These are phyloP conservation scores for Hypoxylon sp. DNA, from an alignment of 2,329 filamentous ascomycete species.

Conservation along the genomic window DNA sequence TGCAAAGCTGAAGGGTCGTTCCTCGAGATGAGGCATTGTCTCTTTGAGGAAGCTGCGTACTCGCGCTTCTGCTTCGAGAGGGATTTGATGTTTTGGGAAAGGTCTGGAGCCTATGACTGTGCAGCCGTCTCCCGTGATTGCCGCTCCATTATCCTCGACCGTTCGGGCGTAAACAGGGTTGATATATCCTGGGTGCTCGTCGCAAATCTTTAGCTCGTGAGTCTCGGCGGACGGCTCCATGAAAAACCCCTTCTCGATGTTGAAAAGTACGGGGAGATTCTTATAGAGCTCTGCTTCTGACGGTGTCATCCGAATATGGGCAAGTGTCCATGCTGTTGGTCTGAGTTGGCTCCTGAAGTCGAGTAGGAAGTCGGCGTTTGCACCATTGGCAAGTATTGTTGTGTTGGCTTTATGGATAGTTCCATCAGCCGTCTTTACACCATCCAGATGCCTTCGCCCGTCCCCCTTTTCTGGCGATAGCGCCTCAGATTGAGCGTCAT, in stretches of 20 bases:
- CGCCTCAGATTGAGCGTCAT: conserved; percentile 33
- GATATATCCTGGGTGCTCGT: conserved; percentile 69
- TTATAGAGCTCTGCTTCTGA: conserved; percentile 60
- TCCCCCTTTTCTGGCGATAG: neutral
- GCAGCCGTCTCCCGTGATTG: neutral
- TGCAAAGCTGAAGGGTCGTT: conserved; percentile 62
- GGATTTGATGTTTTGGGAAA: conserved; percentile 55
- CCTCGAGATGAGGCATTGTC: conserved; percentile 65
- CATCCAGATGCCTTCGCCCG: conserved; percentile 53
- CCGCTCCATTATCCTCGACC: neutral
- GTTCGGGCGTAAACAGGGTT: conserved; percentile 55
- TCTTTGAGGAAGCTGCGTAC: conserved; percentile 63
- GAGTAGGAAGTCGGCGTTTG: conserved; percentile 60
- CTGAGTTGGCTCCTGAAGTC: conserved; percentile 65
- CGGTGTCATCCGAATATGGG: conserved; percentile 61
- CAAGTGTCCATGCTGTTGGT: conserved; percentile 67
- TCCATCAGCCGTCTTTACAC: conserved; percentile 59
- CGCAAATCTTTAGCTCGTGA: conserved; percentile 63
- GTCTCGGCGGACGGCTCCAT: conserved; percentile 62
- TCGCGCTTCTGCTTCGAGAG: conserved; percentile 60
- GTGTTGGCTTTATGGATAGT: conserved; percentile 56
- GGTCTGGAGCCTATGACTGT: conserved; percentile 37
- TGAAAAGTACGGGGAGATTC: conserved; percentile 62
- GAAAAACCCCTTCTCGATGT: conserved; percentile 63
- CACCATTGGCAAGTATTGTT: conserved; percentile 63